Conservation (phyloP, 2,329 filamentous ascomycete genomes). For the Xylaria digitata region DNA sequence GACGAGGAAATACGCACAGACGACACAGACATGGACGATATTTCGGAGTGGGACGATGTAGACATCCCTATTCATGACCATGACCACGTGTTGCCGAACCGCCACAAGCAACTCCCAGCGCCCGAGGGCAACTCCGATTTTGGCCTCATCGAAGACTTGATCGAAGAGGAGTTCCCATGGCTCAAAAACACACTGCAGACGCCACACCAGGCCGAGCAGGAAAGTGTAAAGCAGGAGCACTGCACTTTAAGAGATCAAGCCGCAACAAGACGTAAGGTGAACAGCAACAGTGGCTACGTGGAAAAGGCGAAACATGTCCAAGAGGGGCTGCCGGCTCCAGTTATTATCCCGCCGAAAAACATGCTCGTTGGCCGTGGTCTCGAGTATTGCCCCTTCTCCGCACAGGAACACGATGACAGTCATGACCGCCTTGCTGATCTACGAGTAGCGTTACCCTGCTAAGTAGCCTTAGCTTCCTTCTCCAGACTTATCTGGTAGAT, state of each 20-base stretch:
- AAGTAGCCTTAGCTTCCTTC: not conserved
- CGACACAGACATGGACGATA: not conserved
- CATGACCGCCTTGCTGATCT: not conserved
- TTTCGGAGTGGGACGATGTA: conserved; percentile 41
- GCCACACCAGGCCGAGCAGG: not conserved
- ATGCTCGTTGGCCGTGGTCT: conserved; percentile 36
- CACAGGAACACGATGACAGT: not conserved
- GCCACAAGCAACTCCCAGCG: not conserved
- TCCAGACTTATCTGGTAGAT: not conserved
- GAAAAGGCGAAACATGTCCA: no score
- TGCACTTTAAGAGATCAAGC: not conserved
- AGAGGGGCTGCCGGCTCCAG: conserved; percentile 22
- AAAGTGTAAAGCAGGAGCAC: not conserved
- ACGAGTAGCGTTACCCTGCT: not conserved
- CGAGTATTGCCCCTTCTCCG: not conserved
- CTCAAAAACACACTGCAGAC: conserved; percentile 18
- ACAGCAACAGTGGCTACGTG: not conserved
- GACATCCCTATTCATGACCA: conserved; percentile 28
- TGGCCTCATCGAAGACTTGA: conserved; percentile 41
- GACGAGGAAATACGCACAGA: not conserved
- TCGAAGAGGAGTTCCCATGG: conserved; percentile 42
- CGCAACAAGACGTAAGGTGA: not conserved
- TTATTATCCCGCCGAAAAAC: conserved; percentile 42
- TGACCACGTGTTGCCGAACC: not conserved
- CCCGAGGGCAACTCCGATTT: conserved; percentile 27